Base-by-base conservation (phyloP, 805 yeast genomes). In the Brettanomyces nanus region DNA sequence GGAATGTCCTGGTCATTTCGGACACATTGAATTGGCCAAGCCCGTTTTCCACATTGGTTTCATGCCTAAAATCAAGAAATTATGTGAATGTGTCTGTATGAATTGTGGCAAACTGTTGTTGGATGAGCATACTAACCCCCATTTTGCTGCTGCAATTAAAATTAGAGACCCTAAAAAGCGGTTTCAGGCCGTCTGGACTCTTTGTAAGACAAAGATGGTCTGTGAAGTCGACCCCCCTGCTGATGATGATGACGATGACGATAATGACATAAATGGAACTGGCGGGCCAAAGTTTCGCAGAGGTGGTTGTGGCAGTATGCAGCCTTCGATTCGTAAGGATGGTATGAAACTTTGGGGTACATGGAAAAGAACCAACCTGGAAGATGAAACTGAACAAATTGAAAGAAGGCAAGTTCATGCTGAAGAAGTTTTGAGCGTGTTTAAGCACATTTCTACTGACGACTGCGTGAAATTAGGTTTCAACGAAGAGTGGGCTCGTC, bases 1-100 rank as follows among this genome's bases (percentile, higher is more conserved):
- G 43, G 97, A 92, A 61, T 92, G 99, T 65, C 97, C 97, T 1
- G 99, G 99, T 43, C 99, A 92, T 67, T 92, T 92, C 64, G 99
- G 99, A 49, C 99, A 92, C 58, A 92, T 92, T 44, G 99, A 92
- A 59, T 71, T 92, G 47, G 97, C 98, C 26, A 92, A 90, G 59
- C 98, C 99, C 11, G 99, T 92, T 28, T 92, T 92, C 65, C 98
- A 92, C 62, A 86, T 92, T 60, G 98, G 95, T 33, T 92, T 86
- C 62, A 78, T 92, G 53, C 75, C 94, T 34, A 90, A 85, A 58
- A 90, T 92, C 54, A 92, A 92, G 59, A 92, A 92, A 61, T 85
- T 86, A 28, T 83, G 95, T 61, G 98, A 92, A 61, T 84, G 92
- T 65, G 90, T 90, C 22, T 92, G 99, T 69, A 89, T 92, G 87